phyloP scores from a whole-genome alignment of 179 eudicot genomes.

The Sideroxylon spinosum region DNA sequence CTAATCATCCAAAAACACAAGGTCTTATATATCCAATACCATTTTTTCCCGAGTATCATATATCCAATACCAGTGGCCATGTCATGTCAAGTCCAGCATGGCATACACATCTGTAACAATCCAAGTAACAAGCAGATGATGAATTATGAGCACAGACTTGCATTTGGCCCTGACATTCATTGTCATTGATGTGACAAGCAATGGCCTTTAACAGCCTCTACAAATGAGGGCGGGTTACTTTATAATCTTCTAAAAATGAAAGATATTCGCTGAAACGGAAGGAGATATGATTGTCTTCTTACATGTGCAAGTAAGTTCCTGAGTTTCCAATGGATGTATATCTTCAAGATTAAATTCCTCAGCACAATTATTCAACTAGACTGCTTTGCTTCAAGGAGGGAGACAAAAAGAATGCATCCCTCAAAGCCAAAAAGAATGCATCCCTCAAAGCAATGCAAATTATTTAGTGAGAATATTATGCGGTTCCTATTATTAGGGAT shows the following conservation, averaged over 20 bases:
- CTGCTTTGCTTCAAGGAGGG: no score
- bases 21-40: no score
- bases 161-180: background rate
- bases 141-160: background rate
- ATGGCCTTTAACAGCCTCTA: background rate
- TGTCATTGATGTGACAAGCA: background rate
- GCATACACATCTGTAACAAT: background rate
- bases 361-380: no score
- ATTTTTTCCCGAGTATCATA: background rate
- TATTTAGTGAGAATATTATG: no score
- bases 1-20: background rate
- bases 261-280: background rate
- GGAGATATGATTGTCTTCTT: background rate
- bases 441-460: no score
- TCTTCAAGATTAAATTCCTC: background rate
- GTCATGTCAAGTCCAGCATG: background rate
- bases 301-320: background rate
- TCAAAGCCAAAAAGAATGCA: no score
- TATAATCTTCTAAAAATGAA: no score
- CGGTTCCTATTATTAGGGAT: no score
- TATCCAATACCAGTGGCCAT: background rate
- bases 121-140: background rate
- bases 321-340: background rate
- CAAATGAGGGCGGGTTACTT: background rate
- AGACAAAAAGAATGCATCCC: no score